Evolutionary conservation across 2,329 filamentous ascomycete species (phyloP), one percentile per base, ranked within the genome.

Genomic region (Metarhizium brunneum): DNA sequence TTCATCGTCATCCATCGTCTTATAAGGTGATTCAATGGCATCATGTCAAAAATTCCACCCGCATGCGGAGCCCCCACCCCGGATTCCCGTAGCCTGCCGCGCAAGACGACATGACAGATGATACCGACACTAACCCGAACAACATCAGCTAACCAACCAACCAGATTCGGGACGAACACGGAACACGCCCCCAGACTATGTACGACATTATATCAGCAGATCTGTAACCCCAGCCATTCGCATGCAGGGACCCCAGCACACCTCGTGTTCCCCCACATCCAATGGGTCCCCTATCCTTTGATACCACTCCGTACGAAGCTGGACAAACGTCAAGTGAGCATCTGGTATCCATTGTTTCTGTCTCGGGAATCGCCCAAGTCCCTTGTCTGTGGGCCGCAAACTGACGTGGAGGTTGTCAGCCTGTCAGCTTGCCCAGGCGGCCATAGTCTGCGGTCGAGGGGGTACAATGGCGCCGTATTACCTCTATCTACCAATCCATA

Each of bases 241-340:
- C 18, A 48, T 48, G 47, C 18, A 48, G 47, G 47, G 47, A 29
- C 35, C 25, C 35, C 32, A 38, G 18, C 35, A 18, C 11, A 52
- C 35, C 50, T 52, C 50, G 36, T 52, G 50, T 52, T 52, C 50
- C 36, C 50, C 38, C 50, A 50, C 50, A 52, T 16, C 35, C 4
- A 38, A 52, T 30, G 50, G 50, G 50, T 42, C 50, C 11, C 40
- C 6, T 25, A 2, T 16, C 32, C 25, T 13, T 52, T 32, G 50
- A 6, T 29, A 52, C 18, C 4, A 52, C 18, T 25, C 25, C 25
- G 25, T 25, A 25, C 25, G 25, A 25, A 51, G 20, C 50, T 16
- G 14, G 36, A 30, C 36, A 40, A 13, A 52, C 40, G 40, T 16
- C 14, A 16, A 43, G 14, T 16, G 13, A 16, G 11, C 16, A n/a